Evolutionary conservation across 2,329 filamentous ascomycete genomes (phyloP), one percentile per base, ranked within the genome.

Genomic region (Ceratocystis alfenasii): DNA sequence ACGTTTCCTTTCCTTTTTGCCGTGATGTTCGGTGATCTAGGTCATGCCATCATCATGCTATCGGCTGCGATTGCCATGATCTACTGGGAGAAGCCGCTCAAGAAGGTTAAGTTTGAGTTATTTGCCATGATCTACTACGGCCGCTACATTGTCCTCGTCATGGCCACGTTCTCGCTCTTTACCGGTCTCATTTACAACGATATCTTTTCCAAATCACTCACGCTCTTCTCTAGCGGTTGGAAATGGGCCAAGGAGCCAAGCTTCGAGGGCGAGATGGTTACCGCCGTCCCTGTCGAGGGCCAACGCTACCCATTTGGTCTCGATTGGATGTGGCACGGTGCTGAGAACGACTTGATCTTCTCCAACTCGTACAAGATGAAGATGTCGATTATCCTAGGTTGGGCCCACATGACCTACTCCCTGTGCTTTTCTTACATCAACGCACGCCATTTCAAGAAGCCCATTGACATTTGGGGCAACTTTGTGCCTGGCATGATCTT

Each of bases 311-410:
- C 95, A 17, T 96, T 99, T 73, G 94, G 94, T 70, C 78, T 99
- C 68, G 94, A 99, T 74, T 96, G 87, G 86, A 89, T 87, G 73
- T 99, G 94, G 94, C 95, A 99, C 75, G 91, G 88, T 68, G 88
- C 91, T 12, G 93, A 97, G 72, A 99, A 99, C 72, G 88, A 95
- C 68, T 82, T 99, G 22, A 83, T 99, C 62, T 99, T 99, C 79
- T 88, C 85, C 75, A 99, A 99, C 87, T 95, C 89, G 77, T 95
- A 94, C 83, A 99, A 99, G 86, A 99, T 99, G 94, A 99, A 99
- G 82, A 89, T 99, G 78, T 95, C 90, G 79, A 96, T 99, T 74
- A 84, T 99, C 70, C 83, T 99, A 70, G 94, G 95, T 75, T 99
- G 95, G 94, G 85, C 85, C 67, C 92, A 96, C 79, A 99, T 99